Percentiles rank a stretch among this genome's conserved stretches.
These are phyloP conservation scores for Leccinellum luteum DNA, from an alignment of 768 basidiomycete genomes.

Conservation along the genomic window DNA sequence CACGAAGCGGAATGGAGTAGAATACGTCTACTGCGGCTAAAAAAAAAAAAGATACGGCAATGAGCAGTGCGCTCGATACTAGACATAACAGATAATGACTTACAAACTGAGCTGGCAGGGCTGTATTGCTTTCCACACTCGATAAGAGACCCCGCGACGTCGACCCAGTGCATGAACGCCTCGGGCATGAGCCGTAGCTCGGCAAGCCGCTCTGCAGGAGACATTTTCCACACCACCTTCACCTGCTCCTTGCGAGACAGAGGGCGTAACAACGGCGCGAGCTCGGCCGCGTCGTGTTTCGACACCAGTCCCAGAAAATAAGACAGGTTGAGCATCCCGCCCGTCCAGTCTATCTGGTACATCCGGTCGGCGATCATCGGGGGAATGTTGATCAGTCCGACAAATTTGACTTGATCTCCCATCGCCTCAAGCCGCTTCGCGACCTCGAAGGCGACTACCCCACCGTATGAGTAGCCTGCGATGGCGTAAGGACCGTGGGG, in stretches of 20 bases:
- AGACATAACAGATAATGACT: not conserved
- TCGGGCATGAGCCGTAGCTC: not conserved
- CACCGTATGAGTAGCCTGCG: not conserved
- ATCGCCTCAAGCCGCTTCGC: not conserved
- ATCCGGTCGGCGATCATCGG: not conserved
- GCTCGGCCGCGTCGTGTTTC: not conserved
- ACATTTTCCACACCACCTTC: not conserved
- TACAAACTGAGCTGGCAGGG: constrained; percentile 19
- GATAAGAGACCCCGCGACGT: not conserved
- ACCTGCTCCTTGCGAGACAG: not conserved
- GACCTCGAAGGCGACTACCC: not conserved
- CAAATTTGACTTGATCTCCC: not conserved
- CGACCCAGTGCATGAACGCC: not conserved
- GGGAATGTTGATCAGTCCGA: not conserved
- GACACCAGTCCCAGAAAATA: not conserved
- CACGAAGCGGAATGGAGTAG: constrained; percentile 15
- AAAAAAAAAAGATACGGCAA: not conserved
- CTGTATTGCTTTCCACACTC: not conserved
- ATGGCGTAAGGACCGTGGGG: not conserved
- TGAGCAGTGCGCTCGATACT: not conserved
- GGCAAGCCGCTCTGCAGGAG: not conserved
- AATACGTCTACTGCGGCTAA: constrained; percentile 18
- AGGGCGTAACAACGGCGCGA: not conserved
- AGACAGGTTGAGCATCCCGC: not conserved
- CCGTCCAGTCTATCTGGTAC: not conserved